Conservation (phyloP, 352 stramenopile genomes). For the Thalassiosira hispida region DNA sequence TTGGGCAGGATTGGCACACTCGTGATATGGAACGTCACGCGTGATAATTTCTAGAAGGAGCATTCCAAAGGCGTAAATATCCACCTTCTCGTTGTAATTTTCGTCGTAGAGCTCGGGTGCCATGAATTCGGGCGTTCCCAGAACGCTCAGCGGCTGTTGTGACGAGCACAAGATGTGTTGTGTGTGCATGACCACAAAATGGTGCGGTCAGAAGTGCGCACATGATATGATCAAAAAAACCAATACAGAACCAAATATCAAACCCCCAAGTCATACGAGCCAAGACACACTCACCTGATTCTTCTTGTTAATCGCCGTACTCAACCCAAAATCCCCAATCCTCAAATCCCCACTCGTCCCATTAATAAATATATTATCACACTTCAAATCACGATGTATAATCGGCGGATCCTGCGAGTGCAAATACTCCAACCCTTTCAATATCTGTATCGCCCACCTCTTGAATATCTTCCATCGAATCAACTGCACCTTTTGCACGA, state of each 20-base stretch:
- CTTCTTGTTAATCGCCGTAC: conserved; percentile 80
- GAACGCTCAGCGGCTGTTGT: conserved; percentile 87
- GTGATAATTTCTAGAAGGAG: conserved; percentile 99
- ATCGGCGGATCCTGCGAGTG: conserved; percentile 97
- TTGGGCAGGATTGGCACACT: conserved; percentile 91
- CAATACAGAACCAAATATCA: background rate
- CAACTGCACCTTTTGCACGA: conserved; percentile 97
- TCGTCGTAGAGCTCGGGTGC: conserved; percentile 98
- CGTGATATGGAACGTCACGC: conserved; percentile 97
- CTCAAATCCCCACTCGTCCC: conserved; percentile 96
- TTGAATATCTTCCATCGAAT: conserved; percentile 99
- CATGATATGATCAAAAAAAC: conserved; percentile 6
- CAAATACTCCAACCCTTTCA: conserved; percentile 96
- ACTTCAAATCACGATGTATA: conserved; percentile 99
- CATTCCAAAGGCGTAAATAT: conserved; percentile 99
- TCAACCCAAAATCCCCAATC: conserved; percentile 96
- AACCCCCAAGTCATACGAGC: conserved; percentile 4
- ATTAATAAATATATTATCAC: conserved; percentile 97
- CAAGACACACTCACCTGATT: conserved; percentile 47
- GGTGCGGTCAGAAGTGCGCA: background rate
- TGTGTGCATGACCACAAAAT: conserved; percentile 1
- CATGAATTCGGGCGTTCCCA: conserved; percentile 99
- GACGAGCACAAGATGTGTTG: background rate
- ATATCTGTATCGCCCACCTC: conserved; percentile 96
- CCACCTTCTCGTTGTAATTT: conserved; percentile 96